phyloP scores from a whole-genome alignment of 805 yeast genomes.

The Myxozyma melibiosi region DNA sequence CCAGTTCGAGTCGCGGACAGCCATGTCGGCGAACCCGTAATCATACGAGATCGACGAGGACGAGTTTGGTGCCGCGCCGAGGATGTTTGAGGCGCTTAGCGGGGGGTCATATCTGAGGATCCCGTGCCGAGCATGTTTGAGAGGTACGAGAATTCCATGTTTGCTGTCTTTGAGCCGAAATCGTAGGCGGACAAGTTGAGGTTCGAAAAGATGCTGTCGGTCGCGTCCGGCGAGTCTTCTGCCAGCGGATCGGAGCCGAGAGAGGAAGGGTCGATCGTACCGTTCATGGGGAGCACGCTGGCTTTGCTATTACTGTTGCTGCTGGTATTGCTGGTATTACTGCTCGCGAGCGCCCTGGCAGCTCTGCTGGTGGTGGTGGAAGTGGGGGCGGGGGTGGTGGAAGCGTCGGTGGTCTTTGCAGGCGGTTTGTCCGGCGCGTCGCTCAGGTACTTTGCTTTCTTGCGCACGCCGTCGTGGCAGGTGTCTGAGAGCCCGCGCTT shows the following conservation, averaged over 20 bases:
- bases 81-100: conserved; percentile 13
- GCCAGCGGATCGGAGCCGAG: conserved; percentile 8
- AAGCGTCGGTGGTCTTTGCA: not conserved
- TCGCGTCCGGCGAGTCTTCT: conserved; percentile 17
- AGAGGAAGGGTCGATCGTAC: conserved; percentile 31
- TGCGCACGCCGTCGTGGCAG: conserved; percentile 87
- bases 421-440: conserved; percentile 52
- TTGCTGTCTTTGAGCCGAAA: conserved; percentile 43
- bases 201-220: conserved; percentile 23
- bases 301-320: not conserved
- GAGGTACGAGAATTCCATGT: conserved; percentile 43
- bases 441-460: conserved; percentile 73
- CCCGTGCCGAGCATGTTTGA: conserved; percentile 38
- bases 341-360: not conserved
- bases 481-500: conserved; percentile 64
- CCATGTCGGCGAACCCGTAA: conserved; percentile 27
- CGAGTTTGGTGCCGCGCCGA: not conserved
- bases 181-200: conserved; percentile 33
- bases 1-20: conserved; percentile 32
- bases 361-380: not conserved
- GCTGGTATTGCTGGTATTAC: not conserved
- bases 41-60: not conserved
- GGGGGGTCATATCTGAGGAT: conserved; percentile 13
- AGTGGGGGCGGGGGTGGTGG: not conserved
- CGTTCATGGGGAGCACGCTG: not conserved